Evolutionary conservation across 2,329 filamentous ascomycete genomes (phyloP).

Genomic region (Botrytis tulipae): DNA sequence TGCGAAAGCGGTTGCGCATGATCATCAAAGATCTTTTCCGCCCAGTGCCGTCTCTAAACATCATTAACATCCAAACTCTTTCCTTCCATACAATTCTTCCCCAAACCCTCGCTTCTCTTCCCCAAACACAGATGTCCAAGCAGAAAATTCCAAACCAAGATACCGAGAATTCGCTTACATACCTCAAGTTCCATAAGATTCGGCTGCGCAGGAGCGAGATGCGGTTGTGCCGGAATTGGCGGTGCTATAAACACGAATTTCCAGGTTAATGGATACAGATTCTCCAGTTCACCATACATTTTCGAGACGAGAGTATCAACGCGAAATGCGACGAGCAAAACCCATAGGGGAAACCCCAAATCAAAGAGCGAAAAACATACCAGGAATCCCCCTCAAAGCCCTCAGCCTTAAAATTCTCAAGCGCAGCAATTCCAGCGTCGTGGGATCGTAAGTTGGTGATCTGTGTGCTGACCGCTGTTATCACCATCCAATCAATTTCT

Average conservation of each 20-base stretch:
- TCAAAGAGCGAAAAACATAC: constrained; percentile 27
- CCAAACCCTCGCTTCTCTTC: background rate
- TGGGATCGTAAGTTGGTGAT: constrained; percentile 55
- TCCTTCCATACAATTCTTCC: fast-evolving
- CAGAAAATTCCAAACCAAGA: constrained; percentile 20
- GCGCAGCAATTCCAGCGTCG: constrained; percentile 51
- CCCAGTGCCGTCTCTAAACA: constrained; percentile 55
- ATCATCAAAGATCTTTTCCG: constrained; percentile 57
- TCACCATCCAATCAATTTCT: constrained; percentile 6
- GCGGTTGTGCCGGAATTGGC: constrained; percentile 25
- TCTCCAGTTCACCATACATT: background rate
- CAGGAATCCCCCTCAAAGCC: constrained; percentile 50
- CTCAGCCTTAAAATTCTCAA: constrained; percentile 52
- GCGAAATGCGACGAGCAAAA: too few species aligned
- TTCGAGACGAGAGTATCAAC: background rate
- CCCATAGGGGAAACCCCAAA: too few species aligned
- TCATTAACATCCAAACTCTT: background rate
- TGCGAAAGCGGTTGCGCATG: constrained; percentile 51
- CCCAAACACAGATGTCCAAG: background rate
- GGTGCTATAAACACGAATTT: constrained; percentile 30
- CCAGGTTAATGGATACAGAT: constrained; percentile 29
- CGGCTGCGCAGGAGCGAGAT: constrained; percentile 27
- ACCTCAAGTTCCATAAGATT: constrained; percentile 34
- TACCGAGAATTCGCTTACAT: constrained; percentile 3
- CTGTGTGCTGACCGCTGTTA: constrained; percentile 38